A percentile compares a stretch with the other conserved stretches of the same genome.
Evolutionary conservation across 768 basidiomycete genomes (phyloP).

Genomic region (Ramaria rubella): DNA sequence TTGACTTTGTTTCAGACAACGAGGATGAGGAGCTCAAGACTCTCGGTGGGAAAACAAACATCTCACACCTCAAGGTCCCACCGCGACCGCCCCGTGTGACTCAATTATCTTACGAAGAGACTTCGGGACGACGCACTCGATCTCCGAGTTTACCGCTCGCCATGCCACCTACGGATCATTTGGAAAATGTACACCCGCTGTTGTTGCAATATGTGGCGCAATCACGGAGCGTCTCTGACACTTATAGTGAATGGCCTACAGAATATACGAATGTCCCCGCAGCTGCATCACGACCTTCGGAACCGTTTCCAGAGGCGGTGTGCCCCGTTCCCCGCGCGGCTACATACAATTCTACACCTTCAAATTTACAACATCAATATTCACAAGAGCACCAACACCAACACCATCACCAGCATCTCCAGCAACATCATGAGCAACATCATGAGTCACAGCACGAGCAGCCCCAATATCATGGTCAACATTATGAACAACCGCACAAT

Average conservation of each 20-base stretch:
- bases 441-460: background rate
- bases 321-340: background rate
- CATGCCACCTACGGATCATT: no score
- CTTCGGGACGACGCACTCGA: no score
- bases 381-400: no score
- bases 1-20: slow-evolving; percentile 37
- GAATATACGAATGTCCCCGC: background rate
- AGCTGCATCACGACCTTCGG: background rate
- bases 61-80: no score
- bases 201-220: no score
- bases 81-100: no score
- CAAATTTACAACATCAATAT: no score
- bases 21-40: slow-evolving; percentile 57
- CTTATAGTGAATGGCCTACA: background rate
- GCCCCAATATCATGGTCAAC: no score
- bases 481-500: no score
- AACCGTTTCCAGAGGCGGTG: background rate
- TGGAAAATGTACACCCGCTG: no score
- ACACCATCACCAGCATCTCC: background rate
- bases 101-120: no score
- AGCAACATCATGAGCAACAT: background rate
- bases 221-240: background rate
- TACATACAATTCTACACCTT: background rate
- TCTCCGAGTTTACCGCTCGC: no score
- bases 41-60: background rate